Evolutionary conservation across 2,329 filamentous ascomycete genomes (phyloP).

Genomic region (Pseudomassariella vexata): DNA sequence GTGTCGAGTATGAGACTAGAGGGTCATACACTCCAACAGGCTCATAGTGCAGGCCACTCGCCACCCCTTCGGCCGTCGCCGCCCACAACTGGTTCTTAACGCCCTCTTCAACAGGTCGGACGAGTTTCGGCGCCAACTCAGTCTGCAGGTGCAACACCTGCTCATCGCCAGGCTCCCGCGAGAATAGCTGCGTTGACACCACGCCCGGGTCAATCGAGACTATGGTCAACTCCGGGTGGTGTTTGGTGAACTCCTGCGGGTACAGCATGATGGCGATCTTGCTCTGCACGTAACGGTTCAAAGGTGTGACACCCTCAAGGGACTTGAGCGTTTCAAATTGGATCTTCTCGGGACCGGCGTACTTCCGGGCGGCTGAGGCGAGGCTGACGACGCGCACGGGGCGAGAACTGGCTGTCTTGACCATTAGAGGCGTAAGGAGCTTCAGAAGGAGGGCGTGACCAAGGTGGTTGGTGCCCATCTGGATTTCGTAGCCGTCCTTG

Average conservation of each 20-base stretch:
- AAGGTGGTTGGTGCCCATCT: slow-evolving; percentile 37
- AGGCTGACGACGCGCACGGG: too few relatives aligned
- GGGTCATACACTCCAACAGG: slow-evolving; percentile 28
- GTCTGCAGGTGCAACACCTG: too few relatives aligned
- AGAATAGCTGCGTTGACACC: slow-evolving; percentile 17
- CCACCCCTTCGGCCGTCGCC: slow-evolving; percentile 19
- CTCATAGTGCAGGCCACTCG: slow-evolving; percentile 27
- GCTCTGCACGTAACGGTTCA: slow-evolving; percentile 24
- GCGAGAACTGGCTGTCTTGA: not conserved
- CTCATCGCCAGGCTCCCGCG: slow-evolving; percentile 7
- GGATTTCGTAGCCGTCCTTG: slow-evolving; percentile 35
- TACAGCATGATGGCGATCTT: slow-evolving; percentile 29
- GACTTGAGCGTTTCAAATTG: slow-evolving; percentile 1
- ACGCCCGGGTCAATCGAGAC: slow-evolving; percentile 23
- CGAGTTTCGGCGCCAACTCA: too few relatives aligned
- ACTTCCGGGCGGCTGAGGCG: too few relatives aligned
- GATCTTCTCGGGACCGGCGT: too few relatives aligned
- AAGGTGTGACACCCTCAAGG: not conserved
- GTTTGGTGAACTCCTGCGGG: slow-evolving; percentile 20
- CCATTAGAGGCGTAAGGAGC: not conserved
- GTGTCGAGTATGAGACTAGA: too few relatives aligned
- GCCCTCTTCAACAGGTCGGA: slow-evolving; percentile 29
- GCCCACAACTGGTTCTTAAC: slow-evolving; percentile 33
- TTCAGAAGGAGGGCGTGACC: slow-evolving; percentile 32
- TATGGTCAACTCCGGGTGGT: slow-evolving; percentile 19